These are phyloP conservation scores for Verticillium alfalfae DNA, from an alignment of 2,329 filamentous ascomycete genomes.

Conservation along the genomic window DNA sequence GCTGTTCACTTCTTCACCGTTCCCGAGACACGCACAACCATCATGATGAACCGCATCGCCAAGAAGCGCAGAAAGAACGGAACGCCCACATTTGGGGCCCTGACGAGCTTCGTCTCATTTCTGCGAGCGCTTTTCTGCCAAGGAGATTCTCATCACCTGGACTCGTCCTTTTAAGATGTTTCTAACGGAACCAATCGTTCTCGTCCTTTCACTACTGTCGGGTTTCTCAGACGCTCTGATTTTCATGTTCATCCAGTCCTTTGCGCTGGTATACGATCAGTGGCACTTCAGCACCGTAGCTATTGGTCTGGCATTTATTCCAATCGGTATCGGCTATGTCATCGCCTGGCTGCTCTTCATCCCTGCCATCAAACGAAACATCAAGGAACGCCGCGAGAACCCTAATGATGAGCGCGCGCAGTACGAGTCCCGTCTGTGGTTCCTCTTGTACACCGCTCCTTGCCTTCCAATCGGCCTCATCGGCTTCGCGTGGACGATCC, in stretches of 20 bases:
- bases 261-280: slow-evolving; percentile 60
- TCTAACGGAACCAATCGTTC: slow-evolving; percentile 67
- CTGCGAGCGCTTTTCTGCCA: slow-evolving; percentile 50
- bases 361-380: slow-evolving; percentile 49
- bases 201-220: slow-evolving; percentile 63
- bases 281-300: slow-evolving; percentile 56
- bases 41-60: slow-evolving; percentile 75
- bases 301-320: slow-evolving; percentile 57
- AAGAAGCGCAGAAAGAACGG: slow-evolving; percentile 64
- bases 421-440: slow-evolving; percentile 63
- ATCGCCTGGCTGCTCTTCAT: slow-evolving; percentile 57
- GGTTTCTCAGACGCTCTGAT: slow-evolving; percentile 72
- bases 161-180: slow-evolving; percentile 67
- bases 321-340: slow-evolving; percentile 62
- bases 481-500: slow-evolving; percentile 63
- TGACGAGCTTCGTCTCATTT: slow-evolving; percentile 63
- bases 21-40: slow-evolving; percentile 71
- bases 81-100: slow-evolving; percentile 62
- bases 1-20: slow-evolving; percentile 62
- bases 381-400: slow-evolving; percentile 42
- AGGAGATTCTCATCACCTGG: slow-evolving; percentile 53
- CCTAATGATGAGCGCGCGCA: slow-evolving; percentile 54
- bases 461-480: slow-evolving; percentile 62
- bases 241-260: slow-evolving; percentile 73
- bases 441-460: slow-evolving; percentile 57